Percentiles rank a stretch among this genome's conserved stretches.
These are phyloP conservation scores for Vicia sativa DNA, from an alignment of 306 rosid genomes.

Conservation along the genomic window DNA sequence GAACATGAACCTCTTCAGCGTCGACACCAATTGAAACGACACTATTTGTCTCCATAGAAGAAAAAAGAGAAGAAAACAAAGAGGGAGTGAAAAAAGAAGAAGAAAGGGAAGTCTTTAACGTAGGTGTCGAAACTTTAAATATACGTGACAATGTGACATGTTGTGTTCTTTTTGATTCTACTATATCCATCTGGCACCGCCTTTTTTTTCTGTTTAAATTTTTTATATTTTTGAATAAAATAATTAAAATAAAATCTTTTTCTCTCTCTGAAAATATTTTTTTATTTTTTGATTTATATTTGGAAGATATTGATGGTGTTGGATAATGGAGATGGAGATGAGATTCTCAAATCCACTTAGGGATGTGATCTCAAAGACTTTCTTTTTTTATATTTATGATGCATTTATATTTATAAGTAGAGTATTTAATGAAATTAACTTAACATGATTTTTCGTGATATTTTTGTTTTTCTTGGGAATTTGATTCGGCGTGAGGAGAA, in stretches of 20 bases:
- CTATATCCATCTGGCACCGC: constrained; percentile 36
- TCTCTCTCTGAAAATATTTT: constrained; percentile 39
- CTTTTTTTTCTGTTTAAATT: constrained; percentile 30
- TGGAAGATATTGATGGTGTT: constrained; percentile 33
- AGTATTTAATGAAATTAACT: constrained; percentile 11
- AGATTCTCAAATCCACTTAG: constrained; percentile 88
- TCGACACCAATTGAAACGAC: constrained; percentile 37
- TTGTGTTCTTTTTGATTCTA: constrained; percentile 24
- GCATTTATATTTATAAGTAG: neutral
- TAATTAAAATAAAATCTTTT: constrained; percentile 71
- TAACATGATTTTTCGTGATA: constrained; percentile 43
- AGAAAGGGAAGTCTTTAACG: constrained; percentile 38
- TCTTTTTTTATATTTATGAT: constrained; percentile 19
- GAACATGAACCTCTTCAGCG: constrained; percentile 76
- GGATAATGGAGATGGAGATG: constrained; percentile 63
- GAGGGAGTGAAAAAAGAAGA: neutral
- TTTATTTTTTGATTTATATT: neutral
- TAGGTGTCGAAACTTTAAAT: constrained; percentile 47
- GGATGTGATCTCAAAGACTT: constrained; percentile 53
- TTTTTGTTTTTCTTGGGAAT: constrained; percentile 52
- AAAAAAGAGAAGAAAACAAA: neutral
- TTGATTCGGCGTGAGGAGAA: constrained; percentile 17
- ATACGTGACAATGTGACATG: constrained; percentile 41
- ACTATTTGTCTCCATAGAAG: constrained; percentile 51
- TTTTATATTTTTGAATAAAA: constrained; percentile 22